phyloP scores from a whole-genome alignment of 1,284 basidiomycete species.

The Fomitopsis betulina region DNA sequence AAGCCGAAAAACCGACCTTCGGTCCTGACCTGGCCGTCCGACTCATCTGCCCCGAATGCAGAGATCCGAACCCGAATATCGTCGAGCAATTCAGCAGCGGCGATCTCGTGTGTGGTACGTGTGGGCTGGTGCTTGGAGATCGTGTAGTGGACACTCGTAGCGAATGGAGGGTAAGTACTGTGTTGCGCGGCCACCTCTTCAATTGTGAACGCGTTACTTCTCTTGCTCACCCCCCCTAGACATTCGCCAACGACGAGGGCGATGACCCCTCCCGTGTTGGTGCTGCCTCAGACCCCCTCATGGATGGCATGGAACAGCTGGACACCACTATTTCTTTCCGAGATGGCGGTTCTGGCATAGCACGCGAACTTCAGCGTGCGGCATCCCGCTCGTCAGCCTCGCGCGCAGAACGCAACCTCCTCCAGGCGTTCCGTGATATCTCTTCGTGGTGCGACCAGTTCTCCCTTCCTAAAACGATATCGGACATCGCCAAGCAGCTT shows the following conservation, averaged over 20 bases:
- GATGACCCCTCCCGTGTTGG: conserved; percentile 99
- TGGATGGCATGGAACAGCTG: conserved; percentile 92
- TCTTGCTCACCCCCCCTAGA: conserved; percentile 46
- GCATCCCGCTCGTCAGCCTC: conserved; percentile 74
- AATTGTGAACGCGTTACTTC: conserved; percentile 11
- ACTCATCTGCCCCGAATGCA: conserved; percentile 93
- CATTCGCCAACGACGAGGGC: conserved; percentile 98
- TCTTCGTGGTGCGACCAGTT: conserved; percentile 94
- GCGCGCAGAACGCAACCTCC: conserved; percentile 80
- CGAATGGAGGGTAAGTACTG: conserved; percentile 86
- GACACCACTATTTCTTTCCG: conserved; percentile 94
- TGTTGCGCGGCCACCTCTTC: not conserved
- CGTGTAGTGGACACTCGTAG: conserved; percentile 96
- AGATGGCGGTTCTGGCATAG: conserved; percentile 91
- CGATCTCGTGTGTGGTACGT: conserved; percentile 95
- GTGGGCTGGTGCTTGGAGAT: conserved; percentile 94
- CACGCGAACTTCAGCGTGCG: conserved; percentile 90
- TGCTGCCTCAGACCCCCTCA: conserved; percentile 87
- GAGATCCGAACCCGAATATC: conserved; percentile 89
- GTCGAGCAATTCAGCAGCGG: conserved; percentile 97
- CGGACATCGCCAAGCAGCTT: conserved; percentile 94
- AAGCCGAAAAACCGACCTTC: conserved; percentile 51
- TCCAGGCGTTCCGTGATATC: conserved; percentile 88
- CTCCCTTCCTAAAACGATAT: conserved; percentile 90
- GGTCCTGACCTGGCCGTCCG: conserved; percentile 85